A percentile compares a stretch with the other conserved stretches of the same genome.
phyloP scores from a whole-genome alignment of 768 basidiomycete genomes.

The Cubamyces sp. region DNA sequence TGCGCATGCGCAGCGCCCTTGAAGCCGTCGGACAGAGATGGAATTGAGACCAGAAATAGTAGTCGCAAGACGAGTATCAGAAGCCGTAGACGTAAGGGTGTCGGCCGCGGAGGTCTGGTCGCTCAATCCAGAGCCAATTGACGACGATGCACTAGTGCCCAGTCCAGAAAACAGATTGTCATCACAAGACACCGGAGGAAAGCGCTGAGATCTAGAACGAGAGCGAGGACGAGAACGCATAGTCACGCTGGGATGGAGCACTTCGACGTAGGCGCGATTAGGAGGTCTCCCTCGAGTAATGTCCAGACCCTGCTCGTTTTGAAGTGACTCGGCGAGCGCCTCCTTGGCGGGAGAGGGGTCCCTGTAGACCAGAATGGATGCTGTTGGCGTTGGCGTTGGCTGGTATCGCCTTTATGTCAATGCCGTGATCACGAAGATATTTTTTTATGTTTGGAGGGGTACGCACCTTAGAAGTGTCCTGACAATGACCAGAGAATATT shows the following conservation, averaged over 20 bases:
- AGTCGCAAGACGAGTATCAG: no score
- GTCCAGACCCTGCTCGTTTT: not conserved
- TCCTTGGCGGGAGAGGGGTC: not conserved
- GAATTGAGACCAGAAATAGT: no score
- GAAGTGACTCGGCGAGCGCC: not conserved
- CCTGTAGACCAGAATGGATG: not conserved
- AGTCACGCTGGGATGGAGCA: not conserved
- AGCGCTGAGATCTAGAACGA: not conserved
- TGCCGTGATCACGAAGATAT: not conserved
- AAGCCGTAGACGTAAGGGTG: no score
- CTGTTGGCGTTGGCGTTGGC: not conserved
- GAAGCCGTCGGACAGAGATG: no score
- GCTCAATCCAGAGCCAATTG: no score
- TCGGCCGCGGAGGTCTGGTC: no score
- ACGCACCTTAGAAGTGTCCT: not conserved
- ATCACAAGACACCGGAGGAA: no score
- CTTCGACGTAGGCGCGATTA: not conserved
- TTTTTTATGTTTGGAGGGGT: no score
- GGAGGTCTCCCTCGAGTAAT: not conserved
- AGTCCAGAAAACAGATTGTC: no score
- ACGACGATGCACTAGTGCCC: no score
- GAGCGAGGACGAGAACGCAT: conserved; percentile 2
- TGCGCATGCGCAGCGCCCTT: no score
- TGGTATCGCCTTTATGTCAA: not conserved
- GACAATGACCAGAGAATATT: not conserved